Evolutionary conservation across 805 yeast species (phyloP).

Genomic region (Scheffersomyces amazonensis): DNA sequence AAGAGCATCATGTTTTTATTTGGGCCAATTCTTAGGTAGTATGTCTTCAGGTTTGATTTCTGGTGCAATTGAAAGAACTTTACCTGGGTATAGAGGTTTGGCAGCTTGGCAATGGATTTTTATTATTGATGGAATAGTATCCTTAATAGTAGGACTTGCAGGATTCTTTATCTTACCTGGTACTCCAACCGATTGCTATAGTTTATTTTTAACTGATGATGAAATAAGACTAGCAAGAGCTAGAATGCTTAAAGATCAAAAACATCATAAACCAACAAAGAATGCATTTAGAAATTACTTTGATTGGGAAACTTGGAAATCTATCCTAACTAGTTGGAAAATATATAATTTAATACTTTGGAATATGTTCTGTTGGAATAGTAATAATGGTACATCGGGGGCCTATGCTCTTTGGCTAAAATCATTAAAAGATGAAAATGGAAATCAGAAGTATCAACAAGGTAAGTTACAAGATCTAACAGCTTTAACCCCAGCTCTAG

Average conservation of each 20-base stretch:
- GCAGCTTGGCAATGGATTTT: constrained; percentile 76
- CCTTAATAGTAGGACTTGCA: constrained; percentile 53
- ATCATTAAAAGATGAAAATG: constrained; percentile 22
- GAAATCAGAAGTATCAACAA: constrained; percentile 20
- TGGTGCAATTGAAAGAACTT: constrained; percentile 46
- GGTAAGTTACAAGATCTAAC: constrained; percentile 40
- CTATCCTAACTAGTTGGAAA: constrained; percentile 55
- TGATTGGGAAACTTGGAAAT: constrained; percentile 48
- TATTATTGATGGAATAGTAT: constrained; percentile 60
- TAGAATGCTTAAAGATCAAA: constrained; percentile 21
- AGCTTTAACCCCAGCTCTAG: constrained; percentile 46
- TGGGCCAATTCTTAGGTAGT: constrained; percentile 62
- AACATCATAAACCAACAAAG: constrained; percentile 15
- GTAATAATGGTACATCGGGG: constrained; percentile 48
- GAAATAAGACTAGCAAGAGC: constrained; percentile 32
- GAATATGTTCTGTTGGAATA: constrained; percentile 62
- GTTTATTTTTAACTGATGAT: constrained; percentile 31
- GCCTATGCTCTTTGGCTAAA: constrained; percentile 56
- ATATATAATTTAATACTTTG: constrained; percentile 54
- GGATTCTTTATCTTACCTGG: constrained; percentile 63
- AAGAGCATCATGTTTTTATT: constrained; percentile 59
- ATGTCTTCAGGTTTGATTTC: constrained; percentile 63
- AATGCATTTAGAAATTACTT: constrained; percentile 31
- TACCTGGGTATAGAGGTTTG: constrained; percentile 52
- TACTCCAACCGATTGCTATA: constrained; percentile 49